These are phyloP conservation scores for Eucalyptus melliodora DNA, from an alignment of 345 rosid genomes.

Conservation along the genomic window DNA sequence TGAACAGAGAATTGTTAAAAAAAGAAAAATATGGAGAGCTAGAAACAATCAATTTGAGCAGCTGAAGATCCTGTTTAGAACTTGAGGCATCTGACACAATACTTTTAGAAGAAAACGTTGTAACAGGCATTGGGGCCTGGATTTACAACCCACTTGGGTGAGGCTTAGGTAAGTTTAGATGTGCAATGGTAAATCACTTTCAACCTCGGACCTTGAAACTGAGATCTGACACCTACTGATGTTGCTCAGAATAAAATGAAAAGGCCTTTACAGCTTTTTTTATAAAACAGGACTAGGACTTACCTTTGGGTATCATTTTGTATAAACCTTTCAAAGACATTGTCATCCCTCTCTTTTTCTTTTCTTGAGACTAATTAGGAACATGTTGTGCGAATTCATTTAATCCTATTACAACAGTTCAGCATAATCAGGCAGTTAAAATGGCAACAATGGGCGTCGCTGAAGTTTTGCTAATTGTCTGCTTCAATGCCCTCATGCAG, in stretches of 20 bases:
- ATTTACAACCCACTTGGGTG: too few relatives aligned
- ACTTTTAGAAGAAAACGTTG: too few relatives aligned
- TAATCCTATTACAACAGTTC: not conserved
- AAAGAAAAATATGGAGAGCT: too few relatives aligned
- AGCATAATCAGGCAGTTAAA: not conserved
- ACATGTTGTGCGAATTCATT: not conserved
- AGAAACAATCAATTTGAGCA: too few relatives aligned
- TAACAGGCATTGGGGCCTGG: too few relatives aligned
- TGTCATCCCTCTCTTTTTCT: not conserved
- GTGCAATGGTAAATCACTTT: not conserved
- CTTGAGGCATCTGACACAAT: too few relatives aligned
- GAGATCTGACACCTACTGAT: not conserved
- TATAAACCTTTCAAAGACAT: not conserved
- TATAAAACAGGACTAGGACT: not conserved
- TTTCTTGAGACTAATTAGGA: not conserved
- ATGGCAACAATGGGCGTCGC: not conserved
- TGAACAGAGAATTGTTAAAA: too few relatives aligned
- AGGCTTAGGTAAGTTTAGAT: too few relatives aligned
- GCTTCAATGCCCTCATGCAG: slow-evolving; percentile 23
- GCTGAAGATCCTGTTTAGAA: too few relatives aligned
- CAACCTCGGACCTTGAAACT: not conserved
- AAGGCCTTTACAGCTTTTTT: not conserved
- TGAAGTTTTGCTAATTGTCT: not conserved
- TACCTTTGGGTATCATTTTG: not conserved
- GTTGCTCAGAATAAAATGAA: not conserved